Base-by-base conservation (phyloP, 2,329 filamentous ascomycete species). In the Apiospora rasikravindrae region DNA sequence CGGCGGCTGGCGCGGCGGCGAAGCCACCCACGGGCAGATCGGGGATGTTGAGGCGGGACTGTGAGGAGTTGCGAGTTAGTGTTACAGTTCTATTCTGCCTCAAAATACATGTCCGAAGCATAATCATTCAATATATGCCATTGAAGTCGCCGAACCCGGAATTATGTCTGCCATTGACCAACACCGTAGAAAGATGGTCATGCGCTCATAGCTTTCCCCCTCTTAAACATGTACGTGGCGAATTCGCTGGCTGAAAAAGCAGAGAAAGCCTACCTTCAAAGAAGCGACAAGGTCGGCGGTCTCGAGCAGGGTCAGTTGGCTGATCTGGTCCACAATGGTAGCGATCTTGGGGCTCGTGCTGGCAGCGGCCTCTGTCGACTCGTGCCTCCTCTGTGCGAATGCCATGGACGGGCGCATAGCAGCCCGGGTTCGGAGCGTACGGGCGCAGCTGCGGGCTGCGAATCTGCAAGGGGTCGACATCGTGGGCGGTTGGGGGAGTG, bases 281-380 rank as follows among this genome's bases (percentile, higher is more conserved):
- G 91, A 94, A 71, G 95, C 91, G 71, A 99, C 96, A 73, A 99
- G 88, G 82, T 98, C 96, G 72, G 97, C 96, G 51, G 96, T 99
- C 89, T 99, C 97, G 79, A 99, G 87, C 73, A 99, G 89, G 64
- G 95, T 99, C 89, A 99, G 92, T 90, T 96, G 92, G 86, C 96
- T 97, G 84, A 99, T 99, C 86, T 99, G 95, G 83, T 99, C 95
- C 80, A 99, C 96, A 81, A 99, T 99, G 73, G 90, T 90, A 78
- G 92, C 85, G 80, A 99, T 98, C 90, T 99, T 99, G 75, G 96
- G 95, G 85, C 94, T 97, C 74, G 87, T 84, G 78, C 89, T 83
- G 72, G 87, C 84, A 71, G 87, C 87, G 72, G 90, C 91, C 79
- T 95, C 93, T 78, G 94, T 95, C 75, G 94, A 96, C 84, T 96